These are phyloP conservation scores for Neopestalotiopsis rosae DNA, from an alignment of 2,329 filamentous ascomycete genomes.

Conservation along the genomic window DNA sequence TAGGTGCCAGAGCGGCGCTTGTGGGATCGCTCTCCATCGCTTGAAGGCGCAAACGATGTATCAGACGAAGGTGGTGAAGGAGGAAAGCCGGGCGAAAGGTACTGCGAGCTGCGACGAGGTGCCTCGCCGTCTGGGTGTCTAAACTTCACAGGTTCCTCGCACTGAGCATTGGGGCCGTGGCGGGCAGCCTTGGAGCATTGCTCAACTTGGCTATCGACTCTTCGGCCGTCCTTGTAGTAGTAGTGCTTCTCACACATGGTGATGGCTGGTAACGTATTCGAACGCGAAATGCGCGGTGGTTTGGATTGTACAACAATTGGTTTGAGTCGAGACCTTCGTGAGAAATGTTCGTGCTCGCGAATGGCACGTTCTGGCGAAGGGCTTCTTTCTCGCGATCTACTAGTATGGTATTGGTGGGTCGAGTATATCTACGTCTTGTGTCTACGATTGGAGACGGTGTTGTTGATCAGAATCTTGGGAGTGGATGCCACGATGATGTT, in stretches of 20 bases:
- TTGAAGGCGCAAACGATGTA: conserved; percentile 13
- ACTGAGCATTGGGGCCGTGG: background rate
- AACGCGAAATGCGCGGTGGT: conserved; percentile 14
- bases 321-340: conserved; percentile 16
- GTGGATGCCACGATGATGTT: conserved; percentile 19
- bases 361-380: conserved; percentile 1
- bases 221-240: conserved; percentile 15
- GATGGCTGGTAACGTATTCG: conserved; percentile 17
- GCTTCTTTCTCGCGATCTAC: background rate
- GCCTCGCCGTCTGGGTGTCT: conserved; percentile 16
- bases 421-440: conserved; percentile 16
- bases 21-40: conserved; percentile 19
- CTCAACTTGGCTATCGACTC: conserved; percentile 3
- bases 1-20: conserved; percentile 18
- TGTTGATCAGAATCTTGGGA: conserved; percentile 20
- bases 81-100: conserved; percentile 2
- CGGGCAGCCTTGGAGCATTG: conserved; percentile 8
- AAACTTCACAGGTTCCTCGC: conserved; percentile 13
- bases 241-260: conserved; percentile 23
- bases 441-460: conserved; percentile 19
- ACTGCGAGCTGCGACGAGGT: conserved; percentile 1
- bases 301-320: conserved; percentile 17
- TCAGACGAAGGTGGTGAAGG: conserved; percentile 20
- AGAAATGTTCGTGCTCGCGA: conserved; percentile 3
- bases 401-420: background rate